Evolutionary conservation across 140 eudicot species (phyloP), one percentile per base, ranked within the genome.

Genomic region (Cichorium intybus): DNA sequence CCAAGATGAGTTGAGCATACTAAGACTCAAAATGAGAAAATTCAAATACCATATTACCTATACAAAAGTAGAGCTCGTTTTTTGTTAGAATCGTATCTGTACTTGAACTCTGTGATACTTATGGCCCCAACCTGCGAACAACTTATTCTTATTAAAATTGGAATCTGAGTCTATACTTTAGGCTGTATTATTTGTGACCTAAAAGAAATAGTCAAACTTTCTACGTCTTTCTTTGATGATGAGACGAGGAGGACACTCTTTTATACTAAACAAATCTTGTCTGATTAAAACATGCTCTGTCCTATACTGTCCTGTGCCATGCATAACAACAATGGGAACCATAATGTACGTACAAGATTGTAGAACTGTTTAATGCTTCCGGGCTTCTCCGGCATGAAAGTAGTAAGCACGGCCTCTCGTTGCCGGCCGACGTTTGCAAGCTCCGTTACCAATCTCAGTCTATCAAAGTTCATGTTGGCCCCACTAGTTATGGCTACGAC

Each of bases 401-500:
- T 88, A 20, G 94, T 82, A 69, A 88, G 87, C 59, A 88, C 89
- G 6, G 87, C 94, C 79, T 88, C 96, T 45, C 64, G 77, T 12
- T 74, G 82, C 49, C 95, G 66, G 52, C 87, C 95, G 4, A 85
- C 75, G 46, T 85, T 79, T 24, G 95, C 95, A 60, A 89, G 88
- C 51, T 89, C 95, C 16, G 87, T 89, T 6, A 89, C 95, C 78
- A 85, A 73, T 54, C 88, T 64, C 68, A 89, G 27, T 56, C 83
- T 64, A 79, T 83, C 90, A 35, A 89, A 85, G 55, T 89, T 85
- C 91, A 89, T 85, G 70, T 89, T 89, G 56, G 95, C 97, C 22
- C 97, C 96, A 74, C 95, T 89, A 9, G 95, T 82, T 12, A 89
- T 64, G n/a, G 79, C 97, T 35, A 83, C 91, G 2, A 89, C 79